Evolutionary conservation across 139 green algal species (phyloP).

Genomic region (Chlamydomonas eustigma): DNA sequence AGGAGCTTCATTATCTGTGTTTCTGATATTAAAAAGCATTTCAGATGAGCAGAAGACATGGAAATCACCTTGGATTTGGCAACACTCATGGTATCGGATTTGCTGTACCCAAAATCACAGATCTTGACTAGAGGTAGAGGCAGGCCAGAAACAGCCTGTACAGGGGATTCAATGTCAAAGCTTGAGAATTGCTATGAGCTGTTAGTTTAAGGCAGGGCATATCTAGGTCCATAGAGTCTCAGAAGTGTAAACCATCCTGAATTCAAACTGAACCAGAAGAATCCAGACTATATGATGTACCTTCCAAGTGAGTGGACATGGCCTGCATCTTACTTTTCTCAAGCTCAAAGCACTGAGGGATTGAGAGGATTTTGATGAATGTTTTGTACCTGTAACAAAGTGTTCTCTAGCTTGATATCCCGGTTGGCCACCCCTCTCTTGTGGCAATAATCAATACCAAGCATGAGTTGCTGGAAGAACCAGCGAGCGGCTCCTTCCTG

Average conservation of each 20-base stretch:
- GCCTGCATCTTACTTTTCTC: neutral
- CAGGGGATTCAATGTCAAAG: too few relatives aligned
- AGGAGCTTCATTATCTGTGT: too few relatives aligned
- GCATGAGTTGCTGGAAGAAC: conserved; percentile 95
- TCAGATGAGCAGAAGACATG: too few relatives aligned
- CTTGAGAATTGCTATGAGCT: too few relatives aligned
- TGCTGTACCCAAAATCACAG: conserved; percentile 60
- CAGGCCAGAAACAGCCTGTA: conserved; percentile 55
- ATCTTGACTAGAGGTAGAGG: conserved; percentile 53
- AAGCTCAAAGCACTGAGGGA: neutral
- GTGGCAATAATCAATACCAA: conserved; percentile 88
- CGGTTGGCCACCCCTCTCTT: conserved; percentile 70
- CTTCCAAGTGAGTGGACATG: neutral
- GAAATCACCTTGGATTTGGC: conserved; percentile 43
- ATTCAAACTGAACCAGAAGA: neutral
- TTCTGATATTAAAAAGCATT: too few relatives aligned
- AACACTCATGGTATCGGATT: conserved; percentile 39
- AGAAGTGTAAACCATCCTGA: too few relatives aligned
- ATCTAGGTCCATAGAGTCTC: neutral
- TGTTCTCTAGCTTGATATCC: conserved; percentile 76
- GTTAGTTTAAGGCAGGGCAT: too few relatives aligned
- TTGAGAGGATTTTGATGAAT: too few relatives aligned
- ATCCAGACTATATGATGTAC: neutral
- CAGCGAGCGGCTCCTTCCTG: conserved; percentile 86
- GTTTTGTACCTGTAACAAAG: conserved; percentile 22